A percentile compares a stretch with the other conserved stretches of the same genome.
phyloP scores from a whole-genome alignment of 2,329 filamentous ascomycete genomes.

The Neocatenulostroma microsporum region DNA sequence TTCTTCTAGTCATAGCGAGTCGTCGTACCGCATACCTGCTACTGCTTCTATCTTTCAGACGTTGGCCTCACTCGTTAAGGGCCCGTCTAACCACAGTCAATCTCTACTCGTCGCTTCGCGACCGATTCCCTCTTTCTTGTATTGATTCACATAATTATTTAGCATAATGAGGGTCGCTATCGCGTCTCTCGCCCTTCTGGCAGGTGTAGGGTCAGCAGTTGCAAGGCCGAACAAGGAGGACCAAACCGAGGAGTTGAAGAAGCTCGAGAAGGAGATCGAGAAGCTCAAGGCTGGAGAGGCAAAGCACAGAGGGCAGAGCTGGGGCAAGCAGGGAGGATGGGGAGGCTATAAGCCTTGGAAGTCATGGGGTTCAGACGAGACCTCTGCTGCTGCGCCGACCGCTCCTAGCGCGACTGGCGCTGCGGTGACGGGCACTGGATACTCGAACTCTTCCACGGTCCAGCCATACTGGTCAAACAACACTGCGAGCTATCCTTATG shows the following conservation, averaged over 20 bases:
- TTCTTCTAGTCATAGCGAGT: background rate
- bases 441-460: background rate
- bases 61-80: constrained; percentile 13
- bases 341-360: no score
- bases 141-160: no score
- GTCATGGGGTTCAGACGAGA: background rate
- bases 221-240: constrained; percentile 1
- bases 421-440: background rate
- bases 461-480: background rate
- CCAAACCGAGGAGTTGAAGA: background rate
- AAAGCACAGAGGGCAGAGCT: background rate
- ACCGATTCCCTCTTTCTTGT: background rate
- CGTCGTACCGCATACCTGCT: background rate
- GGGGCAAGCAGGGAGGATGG: no score
- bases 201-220: constrained; percentile 3
- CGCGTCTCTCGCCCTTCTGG: constrained; percentile 8
- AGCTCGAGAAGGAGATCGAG: background rate
- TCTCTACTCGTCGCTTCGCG: constrained; percentile 4
- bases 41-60: background rate
- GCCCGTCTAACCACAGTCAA: constrained; percentile 6
- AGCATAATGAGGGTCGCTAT: constrained; percentile 8
- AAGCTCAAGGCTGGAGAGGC: background rate
- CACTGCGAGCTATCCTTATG: no score
- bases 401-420: background rate
- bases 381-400: background rate